These are phyloP conservation scores for Crithidia acanthocephali DNA, from an alignment of 208 protist species.

Conservation along the genomic window DNA sequence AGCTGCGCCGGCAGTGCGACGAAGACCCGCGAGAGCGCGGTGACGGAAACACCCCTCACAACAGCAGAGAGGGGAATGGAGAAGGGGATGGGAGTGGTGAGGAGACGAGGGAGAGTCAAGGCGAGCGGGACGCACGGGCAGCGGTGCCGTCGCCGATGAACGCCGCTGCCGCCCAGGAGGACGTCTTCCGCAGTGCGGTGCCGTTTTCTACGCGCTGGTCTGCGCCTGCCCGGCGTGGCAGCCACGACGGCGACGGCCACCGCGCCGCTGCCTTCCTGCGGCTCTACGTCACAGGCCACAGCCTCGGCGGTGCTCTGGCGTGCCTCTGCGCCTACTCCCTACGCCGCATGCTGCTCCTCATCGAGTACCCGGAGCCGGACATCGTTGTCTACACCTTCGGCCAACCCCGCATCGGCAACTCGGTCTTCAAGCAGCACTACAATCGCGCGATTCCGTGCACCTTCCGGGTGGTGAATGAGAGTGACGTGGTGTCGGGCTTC, in stretches of 20 bases:
- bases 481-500: slow-evolving; percentile 75
- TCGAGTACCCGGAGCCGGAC: slow-evolving; percentile 59
- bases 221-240: neutral
- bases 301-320: slow-evolving; percentile 80
- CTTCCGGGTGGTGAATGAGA: slow-evolving; percentile 89
- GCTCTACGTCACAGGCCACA: slow-evolving; percentile 83
- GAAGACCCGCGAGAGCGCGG: neutral
- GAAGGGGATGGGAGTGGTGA: neutral
- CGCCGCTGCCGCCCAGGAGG: neutral
- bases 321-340: slow-evolving; percentile 81
- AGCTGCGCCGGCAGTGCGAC: slow-evolving; percentile 32
- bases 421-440: slow-evolving; percentile 71
- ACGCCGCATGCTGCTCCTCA: slow-evolving; percentile 51
- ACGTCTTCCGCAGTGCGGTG: slow-evolving; percentile 1
- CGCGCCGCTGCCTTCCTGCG: slow-evolving; percentile 28
- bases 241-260: neutral
- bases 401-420: slow-evolving; percentile 79
- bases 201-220: slow-evolving; percentile 26
- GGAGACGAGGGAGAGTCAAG: neutral
- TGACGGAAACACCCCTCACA: neutral
- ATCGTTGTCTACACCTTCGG: slow-evolving; percentile 87
- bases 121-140: neutral
- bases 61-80: neutral
- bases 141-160: neutral
- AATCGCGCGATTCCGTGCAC: slow-evolving; percentile 74